Evolutionary conservation across 208 protist species (phyloP), one percentile per base, ranked within the genome.

Genomic region (Porcisia hertigi): DNA sequence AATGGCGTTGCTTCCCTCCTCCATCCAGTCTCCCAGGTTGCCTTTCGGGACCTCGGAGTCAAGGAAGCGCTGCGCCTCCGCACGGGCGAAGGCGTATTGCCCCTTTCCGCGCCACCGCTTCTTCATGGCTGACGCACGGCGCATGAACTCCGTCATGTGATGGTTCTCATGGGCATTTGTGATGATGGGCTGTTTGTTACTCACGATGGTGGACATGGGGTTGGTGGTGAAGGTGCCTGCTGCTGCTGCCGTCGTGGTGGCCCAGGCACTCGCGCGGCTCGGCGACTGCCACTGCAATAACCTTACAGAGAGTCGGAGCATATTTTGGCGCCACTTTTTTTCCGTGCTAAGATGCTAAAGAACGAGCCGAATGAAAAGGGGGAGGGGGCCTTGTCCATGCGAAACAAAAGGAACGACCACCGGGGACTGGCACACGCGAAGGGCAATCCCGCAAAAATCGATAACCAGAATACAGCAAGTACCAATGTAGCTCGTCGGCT

Each of bases 41-140:
- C 41, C 72, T 77, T 88, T 88, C 2, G 93, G 93, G 34, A 97
- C 93, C 65, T 95, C 88, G 4, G 77, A 81, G 72, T 97, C 91
- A 18, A 97, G 83, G 75, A 97, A 97, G 69, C 81, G 77, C 83
- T 95, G 86, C 8, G 85, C 93, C 81, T 94, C 88, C 16, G 81
- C 77, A 0, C 92, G 83, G 0, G 88, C 92, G 70, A 91, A 92
- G 18, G 72, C 81, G 82, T 92, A 92, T 75, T 90, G 87, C 1
- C 82, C 79, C 49, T 83, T 86, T 0, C 90, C 88, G 14, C 87
- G 84, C 71, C 91, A 83, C n/a, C 82, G 71, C 16, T 79, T 73
- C 76, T 96, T 96, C 30, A 96, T 69, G n/a, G 75, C 69, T 1
- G 92, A 57, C 8, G 90, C 88, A 49, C 62, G 62, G 14, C 62